These are phyloP conservation scores for Ilyonectria mors-panacis DNA, from an alignment of 2,329 filamentous ascomycete genomes.

Conservation along the genomic window DNA sequence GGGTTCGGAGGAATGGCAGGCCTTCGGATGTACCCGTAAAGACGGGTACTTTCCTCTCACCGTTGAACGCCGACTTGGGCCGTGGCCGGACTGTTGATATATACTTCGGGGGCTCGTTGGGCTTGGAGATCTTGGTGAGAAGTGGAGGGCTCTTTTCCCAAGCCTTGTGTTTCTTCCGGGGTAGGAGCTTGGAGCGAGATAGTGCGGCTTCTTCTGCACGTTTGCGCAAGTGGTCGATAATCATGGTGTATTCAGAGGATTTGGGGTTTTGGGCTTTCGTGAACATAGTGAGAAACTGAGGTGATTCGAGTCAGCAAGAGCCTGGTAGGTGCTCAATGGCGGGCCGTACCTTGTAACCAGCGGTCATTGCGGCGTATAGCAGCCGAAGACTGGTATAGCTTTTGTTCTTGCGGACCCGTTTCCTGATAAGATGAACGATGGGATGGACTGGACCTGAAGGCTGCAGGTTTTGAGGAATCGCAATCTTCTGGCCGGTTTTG, in stretches of 20 bases:
- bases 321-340: neutral
- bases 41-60: slow-evolving; percentile 65
- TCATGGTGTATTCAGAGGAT: slow-evolving; percentile 57
- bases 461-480: slow-evolving; percentile 63
- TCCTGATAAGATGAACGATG: slow-evolving; percentile 71
- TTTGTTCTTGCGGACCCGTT: slow-evolving; percentile 74
- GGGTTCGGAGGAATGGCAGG: slow-evolving; percentile 76
- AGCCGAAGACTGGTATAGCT: slow-evolving; percentile 71
- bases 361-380: slow-evolving; percentile 73
- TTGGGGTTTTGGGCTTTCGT: slow-evolving; percentile 55
- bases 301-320: neutral
- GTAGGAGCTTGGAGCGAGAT: slow-evolving; percentile 39
- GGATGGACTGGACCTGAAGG: slow-evolving; percentile 55
- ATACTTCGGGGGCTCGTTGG: slow-evolving; percentile 62
- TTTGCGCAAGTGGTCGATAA: slow-evolving; percentile 59
- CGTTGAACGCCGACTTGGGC: slow-evolving; percentile 61
- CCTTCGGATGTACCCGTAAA: slow-evolving; percentile 67
- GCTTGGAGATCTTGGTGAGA: slow-evolving; percentile 52
- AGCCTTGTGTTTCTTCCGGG: slow-evolving; percentile 24
- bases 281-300: slow-evolving; percentile 60
- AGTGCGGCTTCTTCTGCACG: slow-evolving; percentile 39
- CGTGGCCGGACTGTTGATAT: slow-evolving; percentile 62
- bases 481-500: slow-evolving; percentile 67
- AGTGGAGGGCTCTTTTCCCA: slow-evolving; percentile 42
- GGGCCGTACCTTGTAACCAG: slow-evolving; percentile 74